phyloP scores from a whole-genome alignment of 176 grass and related monocot species.

The Oryza rufipogon region DNA sequence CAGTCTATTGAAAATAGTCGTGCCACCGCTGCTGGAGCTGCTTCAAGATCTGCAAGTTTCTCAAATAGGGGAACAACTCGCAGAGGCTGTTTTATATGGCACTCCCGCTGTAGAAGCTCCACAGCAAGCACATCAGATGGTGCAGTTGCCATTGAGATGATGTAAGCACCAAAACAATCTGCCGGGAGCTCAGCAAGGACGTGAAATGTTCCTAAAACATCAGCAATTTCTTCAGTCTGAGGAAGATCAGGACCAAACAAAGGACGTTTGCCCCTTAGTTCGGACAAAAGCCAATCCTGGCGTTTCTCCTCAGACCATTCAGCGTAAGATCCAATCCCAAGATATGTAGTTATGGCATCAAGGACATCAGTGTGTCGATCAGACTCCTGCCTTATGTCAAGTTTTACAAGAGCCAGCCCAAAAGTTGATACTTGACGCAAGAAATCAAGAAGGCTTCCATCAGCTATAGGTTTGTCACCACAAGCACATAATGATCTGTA shows the following conservation, averaged over 20 bases:
- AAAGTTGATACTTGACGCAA: slow-evolving; percentile 98
- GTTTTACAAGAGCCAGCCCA: slow-evolving; percentile 91
- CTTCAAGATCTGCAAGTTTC: slow-evolving; percentile 94
- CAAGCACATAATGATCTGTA: slow-evolving; percentile 92
- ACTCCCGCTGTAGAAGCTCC: slow-evolving; percentile 85
- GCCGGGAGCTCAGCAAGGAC: slow-evolving; percentile 85
- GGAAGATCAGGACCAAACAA: slow-evolving; percentile 91
- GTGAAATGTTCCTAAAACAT: slow-evolving; percentile 89
- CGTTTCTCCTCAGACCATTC: slow-evolving; percentile 97
- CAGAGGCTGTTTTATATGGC: slow-evolving; percentile 73
- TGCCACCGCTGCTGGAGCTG: slow-evolving; percentile 81
- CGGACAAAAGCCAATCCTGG: slow-evolving; percentile 86
- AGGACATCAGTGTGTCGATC: slow-evolving; percentile 95
- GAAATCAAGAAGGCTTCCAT: slow-evolving; percentile 97
- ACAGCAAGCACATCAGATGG: slow-evolving; percentile 98
- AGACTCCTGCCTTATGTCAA: slow-evolving; percentile 99
- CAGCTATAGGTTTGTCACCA: slow-evolving; percentile 91
- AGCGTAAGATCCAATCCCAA: slow-evolving; percentile 89
- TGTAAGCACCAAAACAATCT: slow-evolving; percentile 90
- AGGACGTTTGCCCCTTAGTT: slow-evolving; percentile 87
- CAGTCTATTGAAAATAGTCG: slow-evolving; percentile 93
- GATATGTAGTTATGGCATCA: slow-evolving; percentile 86
- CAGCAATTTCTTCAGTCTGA: slow-evolving; percentile 80
- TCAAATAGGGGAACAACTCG: slow-evolving; percentile 97
- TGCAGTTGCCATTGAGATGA: slow-evolving; percentile 97